phyloP scores from a whole-genome alignment of 768 basidiomycete species.

The Amylocystis lapponica region DNA sequence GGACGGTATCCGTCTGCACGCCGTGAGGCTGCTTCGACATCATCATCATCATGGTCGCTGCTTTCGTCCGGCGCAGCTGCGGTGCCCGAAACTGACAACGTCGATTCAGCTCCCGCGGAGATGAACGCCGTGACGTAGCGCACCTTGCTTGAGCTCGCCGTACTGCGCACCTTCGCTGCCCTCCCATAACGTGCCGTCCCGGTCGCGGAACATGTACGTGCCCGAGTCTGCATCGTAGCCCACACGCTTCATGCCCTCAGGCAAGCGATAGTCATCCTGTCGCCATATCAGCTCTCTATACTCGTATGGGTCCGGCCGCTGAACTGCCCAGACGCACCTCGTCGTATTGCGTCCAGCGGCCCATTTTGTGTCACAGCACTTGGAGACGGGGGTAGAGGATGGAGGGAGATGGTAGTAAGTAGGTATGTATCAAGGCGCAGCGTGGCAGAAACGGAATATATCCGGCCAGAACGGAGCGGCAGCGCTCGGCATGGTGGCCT shows the following conservation, averaged over 20 bases:
- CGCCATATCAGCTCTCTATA: slow-evolving; percentile 4
- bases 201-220: slow-evolving; percentile 58
- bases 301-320: background rate
- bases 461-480: too few relatives aligned
- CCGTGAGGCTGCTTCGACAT: slow-evolving; percentile 52
- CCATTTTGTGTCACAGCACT: slow-evolving; percentile 24
- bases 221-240: slow-evolving; percentile 73
- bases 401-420: too few relatives aligned
- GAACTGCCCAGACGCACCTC: slow-evolving; percentile 20
- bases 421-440: too few relatives aligned
- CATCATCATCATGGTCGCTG: slow-evolving; percentile 33
- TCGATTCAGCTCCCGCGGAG: background rate
- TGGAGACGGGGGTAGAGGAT: too few relatives aligned
- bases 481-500: too few relatives aligned
- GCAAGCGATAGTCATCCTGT: slow-evolving; percentile 49
- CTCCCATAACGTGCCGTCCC: slow-evolving; percentile 48
- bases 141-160: slow-evolving; percentile 44
- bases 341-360: slow-evolving; percentile 34
- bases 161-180: slow-evolving; percentile 57
- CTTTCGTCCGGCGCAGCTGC: slow-evolving; percentile 7
- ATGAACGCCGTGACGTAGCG: slow-evolving; percentile 1
- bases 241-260: slow-evolving; percentile 52
- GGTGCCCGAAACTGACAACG: slow-evolving; percentile 5
- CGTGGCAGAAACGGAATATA: too few relatives aligned
- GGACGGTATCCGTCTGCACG: slow-evolving; percentile 54